A percentile compares a stretch with the other conserved stretches of the same genome.
phyloP scores from a whole-genome alignment of 2,329 filamentous ascomycete genomes.

The Mycosphaerella arachidis region DNA sequence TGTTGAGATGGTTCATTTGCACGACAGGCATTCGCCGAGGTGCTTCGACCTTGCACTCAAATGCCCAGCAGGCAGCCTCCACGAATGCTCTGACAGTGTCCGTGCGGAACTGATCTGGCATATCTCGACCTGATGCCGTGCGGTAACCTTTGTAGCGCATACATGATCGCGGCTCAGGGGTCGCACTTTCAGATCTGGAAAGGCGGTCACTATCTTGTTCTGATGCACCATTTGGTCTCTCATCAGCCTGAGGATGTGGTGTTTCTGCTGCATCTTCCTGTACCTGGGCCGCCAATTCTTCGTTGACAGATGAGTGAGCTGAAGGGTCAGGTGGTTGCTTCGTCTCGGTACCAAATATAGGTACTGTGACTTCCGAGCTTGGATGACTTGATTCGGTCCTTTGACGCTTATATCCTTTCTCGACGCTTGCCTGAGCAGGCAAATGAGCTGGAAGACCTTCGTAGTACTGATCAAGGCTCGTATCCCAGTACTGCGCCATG shows the following conservation, averaged over 20 bases:
- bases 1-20: constrained; percentile 40
- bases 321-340: not conserved
- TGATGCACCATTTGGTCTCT: not conserved
- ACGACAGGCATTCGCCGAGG: constrained; percentile 45
- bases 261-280: not conserved
- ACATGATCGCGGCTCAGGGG: constrained; percentile 12
- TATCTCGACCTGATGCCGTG: constrained; percentile 52
- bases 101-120: constrained; percentile 55
- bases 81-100: constrained; percentile 54
- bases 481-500: constrained; percentile 61
- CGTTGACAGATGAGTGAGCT: not conserved
- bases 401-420: constrained; percentile 25
- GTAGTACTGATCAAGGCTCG: constrained; percentile 54
- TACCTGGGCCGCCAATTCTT: not conserved
- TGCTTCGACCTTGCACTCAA: constrained; percentile 50
- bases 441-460: constrained; percentile 25
- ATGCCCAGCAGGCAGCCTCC: constrained; percentile 55
- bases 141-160: constrained; percentile 54
- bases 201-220: not conserved
- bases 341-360: not conserved
- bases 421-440: constrained; percentile 9
- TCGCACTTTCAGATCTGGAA: constrained; percentile 8
- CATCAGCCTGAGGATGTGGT: constrained; percentile 2
- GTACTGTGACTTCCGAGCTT: constrained; percentile 1
- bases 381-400: constrained; percentile 17